Conservation (phyloP, 345 rosid species). For the Mallotus nudiflorus region DNA sequence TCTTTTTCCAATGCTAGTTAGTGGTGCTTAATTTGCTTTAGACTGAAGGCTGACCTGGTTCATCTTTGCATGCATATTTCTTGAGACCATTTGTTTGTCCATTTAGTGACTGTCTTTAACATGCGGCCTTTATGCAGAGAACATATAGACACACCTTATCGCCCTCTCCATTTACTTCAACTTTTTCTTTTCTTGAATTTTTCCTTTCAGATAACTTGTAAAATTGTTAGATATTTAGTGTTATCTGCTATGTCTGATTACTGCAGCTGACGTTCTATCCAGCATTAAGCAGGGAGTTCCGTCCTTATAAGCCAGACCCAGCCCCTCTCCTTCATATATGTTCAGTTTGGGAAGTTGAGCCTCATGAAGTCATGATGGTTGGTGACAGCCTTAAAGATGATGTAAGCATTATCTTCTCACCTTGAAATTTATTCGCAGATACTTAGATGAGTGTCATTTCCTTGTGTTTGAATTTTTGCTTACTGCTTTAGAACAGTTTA, state of each 20-base stretch:
- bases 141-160: neutral
- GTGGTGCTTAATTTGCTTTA: neutral
- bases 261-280: conserved; percentile 74
- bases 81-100: neutral
- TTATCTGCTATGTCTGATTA: conserved; percentile 7
- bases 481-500: neutral
- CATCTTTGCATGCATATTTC: neutral
- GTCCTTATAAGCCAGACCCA: conserved; percentile 90
- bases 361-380: conserved; percentile 86
- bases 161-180: neutral
- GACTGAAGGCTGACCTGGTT: neutral
- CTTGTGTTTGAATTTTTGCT: neutral
- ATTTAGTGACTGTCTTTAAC: neutral
- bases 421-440: neutral
- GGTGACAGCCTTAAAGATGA: conserved; percentile 99
- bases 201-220: neutral
- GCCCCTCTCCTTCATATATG: conserved; percentile 90
- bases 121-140: neutral
- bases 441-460: neutral
- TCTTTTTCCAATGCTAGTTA: neutral
- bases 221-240: neutral
- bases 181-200: neutral
- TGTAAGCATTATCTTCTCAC: conserved; percentile 47
- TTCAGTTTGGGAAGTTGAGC: conserved; percentile 74
- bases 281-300: conserved; percentile 93